Percentiles rank a stretch among this genome's conserved stretches.
These are phyloP conservation scores for Cylindricascospora bacillispora DNA, from an alignment of 1,139 yeast species.

Conservation along the genomic window DNA sequence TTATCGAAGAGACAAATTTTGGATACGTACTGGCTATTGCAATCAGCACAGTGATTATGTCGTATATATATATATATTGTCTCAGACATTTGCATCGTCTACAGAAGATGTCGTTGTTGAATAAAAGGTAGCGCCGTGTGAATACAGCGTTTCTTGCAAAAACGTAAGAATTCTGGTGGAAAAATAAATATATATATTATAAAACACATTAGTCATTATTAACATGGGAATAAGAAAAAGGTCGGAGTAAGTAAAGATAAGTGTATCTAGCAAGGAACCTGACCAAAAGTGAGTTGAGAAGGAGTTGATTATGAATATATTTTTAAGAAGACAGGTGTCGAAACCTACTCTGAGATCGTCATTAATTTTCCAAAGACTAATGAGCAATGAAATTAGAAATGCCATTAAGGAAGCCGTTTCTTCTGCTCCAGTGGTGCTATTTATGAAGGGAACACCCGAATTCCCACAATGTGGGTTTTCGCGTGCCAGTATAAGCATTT, in stretches of 20 bases:
- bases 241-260: too few species aligned
- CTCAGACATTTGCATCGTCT: conserved; percentile 30
- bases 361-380: too few species aligned
- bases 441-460: conserved; percentile 96
- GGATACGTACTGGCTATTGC: conserved; percentile 38
- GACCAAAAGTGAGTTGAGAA: too few species aligned
- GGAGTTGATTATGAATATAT: too few species aligned
- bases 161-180: too few species aligned
- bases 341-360: too few species aligned
- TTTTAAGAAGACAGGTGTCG: too few species aligned
- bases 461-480: conserved; percentile 98
- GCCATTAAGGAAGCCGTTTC: conserved; percentile 79
- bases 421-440: conserved; percentile 87
- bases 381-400: conserved; percentile 65
- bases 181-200: too few species aligned
- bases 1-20: conserved; percentile 50
- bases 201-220: too few species aligned
- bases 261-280: too few species aligned
- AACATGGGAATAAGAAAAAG: too few species aligned
- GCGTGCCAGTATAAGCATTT: conserved; percentile 80
- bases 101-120: conserved; percentile 34
- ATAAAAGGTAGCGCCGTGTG: conserved; percentile 14
- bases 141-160: conserved; percentile 5
- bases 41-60: conserved; percentile 14
- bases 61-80: conserved; percentile 28